These are phyloP conservation scores for Komagataella phaffii DNA, from an alignment of 805 yeast species.

Conservation along the genomic window DNA sequence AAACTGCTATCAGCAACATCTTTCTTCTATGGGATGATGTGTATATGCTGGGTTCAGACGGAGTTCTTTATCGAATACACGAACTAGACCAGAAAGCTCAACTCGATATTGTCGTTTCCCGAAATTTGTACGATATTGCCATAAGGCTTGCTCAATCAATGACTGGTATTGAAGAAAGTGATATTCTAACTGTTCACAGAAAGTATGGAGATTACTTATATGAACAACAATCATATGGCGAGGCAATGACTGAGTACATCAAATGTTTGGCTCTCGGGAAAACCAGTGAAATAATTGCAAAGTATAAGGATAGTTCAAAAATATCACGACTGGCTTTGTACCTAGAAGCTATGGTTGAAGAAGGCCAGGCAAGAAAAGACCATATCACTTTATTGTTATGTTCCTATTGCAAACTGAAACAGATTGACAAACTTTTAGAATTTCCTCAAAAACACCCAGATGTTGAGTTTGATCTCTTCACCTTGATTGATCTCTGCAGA, in stretches of 20 bases:
- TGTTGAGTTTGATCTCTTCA: constrained; percentile 49
- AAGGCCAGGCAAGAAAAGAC: constrained; percentile 50
- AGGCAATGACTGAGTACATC: constrained; percentile 67
- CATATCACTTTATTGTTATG: constrained; percentile 73
- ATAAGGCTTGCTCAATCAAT: constrained; percentile 44
- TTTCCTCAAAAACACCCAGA: constrained; percentile 32
- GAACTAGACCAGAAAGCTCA: constrained; percentile 60
- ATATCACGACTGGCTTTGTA: constrained; percentile 51
- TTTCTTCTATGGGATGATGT: constrained; percentile 44
- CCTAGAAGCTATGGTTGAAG: constrained; percentile 43
- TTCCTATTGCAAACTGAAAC: constrained; percentile 66
- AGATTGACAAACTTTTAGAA: constrained; percentile 36
- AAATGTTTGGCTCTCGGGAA: constrained; percentile 30
- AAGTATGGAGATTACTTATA: constrained; percentile 65
- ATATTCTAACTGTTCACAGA: constrained; percentile 29
- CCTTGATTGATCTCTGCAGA: constrained; percentile 55
- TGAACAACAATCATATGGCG: constrained; percentile 47
- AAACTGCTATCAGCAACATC: constrained; percentile 47
- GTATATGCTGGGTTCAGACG: constrained; percentile 60
- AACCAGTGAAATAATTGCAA: constrained; percentile 66
- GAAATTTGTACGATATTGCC: constrained; percentile 65
- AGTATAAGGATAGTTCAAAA: constrained; percentile 66
- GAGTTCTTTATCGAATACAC: constrained; percentile 51
- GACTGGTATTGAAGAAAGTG: constrained; percentile 13
- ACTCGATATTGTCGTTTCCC: constrained; percentile 50